These are phyloP conservation scores for Prunus mira DNA, from an alignment of 306 rosid species.

Conservation along the genomic window DNA sequence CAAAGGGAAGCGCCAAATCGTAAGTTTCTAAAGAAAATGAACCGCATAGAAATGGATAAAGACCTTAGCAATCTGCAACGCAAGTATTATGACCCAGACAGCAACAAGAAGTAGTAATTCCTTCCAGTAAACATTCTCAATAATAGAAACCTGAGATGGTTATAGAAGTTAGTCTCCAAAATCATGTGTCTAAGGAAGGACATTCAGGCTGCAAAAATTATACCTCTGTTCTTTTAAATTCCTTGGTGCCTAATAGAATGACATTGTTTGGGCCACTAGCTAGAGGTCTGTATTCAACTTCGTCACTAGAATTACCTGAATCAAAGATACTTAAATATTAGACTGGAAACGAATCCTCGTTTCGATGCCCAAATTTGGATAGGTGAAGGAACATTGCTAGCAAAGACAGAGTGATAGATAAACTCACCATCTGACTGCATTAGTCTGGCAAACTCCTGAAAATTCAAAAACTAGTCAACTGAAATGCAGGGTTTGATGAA, in stretches of 20 bases:
- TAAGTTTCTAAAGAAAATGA: conserved; percentile 1
- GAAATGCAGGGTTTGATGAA: background rate
- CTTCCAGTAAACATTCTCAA: conserved; percentile 64
- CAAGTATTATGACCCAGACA: conserved; percentile 76
- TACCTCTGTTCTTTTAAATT: conserved; percentile 30
- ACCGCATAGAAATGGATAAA: background rate
- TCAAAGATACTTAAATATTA: conserved; percentile 2
- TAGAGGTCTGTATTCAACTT: conserved; percentile 49
- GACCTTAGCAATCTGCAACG: conserved; percentile 65
- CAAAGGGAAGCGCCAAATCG: conserved; percentile 1
- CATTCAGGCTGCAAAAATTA: background rate
- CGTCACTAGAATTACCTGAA: conserved; percentile 41
- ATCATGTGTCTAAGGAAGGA: background rate
- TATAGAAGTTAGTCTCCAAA: conserved; percentile 2
- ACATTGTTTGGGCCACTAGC: conserved; percentile 36
- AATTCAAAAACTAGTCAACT: conserved; percentile 15
- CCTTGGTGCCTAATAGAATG: conserved; percentile 21
- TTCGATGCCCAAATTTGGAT: background rate
- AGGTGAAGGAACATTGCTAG: background rate
- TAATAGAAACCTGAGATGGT: conserved; percentile 43
- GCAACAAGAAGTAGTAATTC: conserved; percentile 60
- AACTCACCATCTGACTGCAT: conserved; percentile 50
- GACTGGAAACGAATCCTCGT: background rate
- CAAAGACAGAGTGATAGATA: background rate
- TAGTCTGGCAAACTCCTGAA: conserved; percentile 57